Evolutionary conservation across 805 yeast species (phyloP).

Genomic region (Candida nanaspora): DNA sequence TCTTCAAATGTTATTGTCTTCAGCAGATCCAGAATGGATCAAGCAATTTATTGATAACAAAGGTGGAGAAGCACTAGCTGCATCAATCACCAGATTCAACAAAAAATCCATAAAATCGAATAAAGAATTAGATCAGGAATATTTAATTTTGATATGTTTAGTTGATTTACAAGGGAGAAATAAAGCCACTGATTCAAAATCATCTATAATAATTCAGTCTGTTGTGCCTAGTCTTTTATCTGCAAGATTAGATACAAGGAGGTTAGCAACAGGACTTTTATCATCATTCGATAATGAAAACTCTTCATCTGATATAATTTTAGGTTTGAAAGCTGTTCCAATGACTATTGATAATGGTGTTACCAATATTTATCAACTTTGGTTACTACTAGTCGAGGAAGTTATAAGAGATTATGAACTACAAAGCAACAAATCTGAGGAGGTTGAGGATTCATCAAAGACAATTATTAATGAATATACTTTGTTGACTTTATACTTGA

Average conservation of each 20-base stretch:
- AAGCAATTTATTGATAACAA: constrained; percentile 66
- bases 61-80: constrained; percentile 74
- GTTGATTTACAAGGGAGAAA: constrained; percentile 70
- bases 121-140: constrained; percentile 60
- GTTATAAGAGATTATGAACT: background rate
- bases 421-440: background rate
- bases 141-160: constrained; percentile 68
- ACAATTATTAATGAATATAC: constrained; percentile 47
- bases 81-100: constrained; percentile 51
- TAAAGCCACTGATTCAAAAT: constrained; percentile 43
- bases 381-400: background rate
- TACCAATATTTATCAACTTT: background rate
- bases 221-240: constrained; percentile 70
- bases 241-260: constrained; percentile 67
- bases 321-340: background rate
- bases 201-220: constrained; percentile 44
- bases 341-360: background rate
- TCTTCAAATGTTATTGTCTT: constrained; percentile 4
- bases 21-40: constrained; percentile 52
- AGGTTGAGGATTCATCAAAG: background rate
- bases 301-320: background rate
- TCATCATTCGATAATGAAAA: constrained; percentile 30
- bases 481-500: constrained; percentile 59
- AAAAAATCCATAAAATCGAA: constrained; percentile 31
- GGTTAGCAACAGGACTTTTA: constrained; percentile 72